A percentile compares a stretch with the other conserved stretches of the same genome.
These are phyloP conservation scores for Lecanicillium sp. DNA, from an alignment of 2,329 filamentous ascomycete genomes.

Conservation along the genomic window DNA sequence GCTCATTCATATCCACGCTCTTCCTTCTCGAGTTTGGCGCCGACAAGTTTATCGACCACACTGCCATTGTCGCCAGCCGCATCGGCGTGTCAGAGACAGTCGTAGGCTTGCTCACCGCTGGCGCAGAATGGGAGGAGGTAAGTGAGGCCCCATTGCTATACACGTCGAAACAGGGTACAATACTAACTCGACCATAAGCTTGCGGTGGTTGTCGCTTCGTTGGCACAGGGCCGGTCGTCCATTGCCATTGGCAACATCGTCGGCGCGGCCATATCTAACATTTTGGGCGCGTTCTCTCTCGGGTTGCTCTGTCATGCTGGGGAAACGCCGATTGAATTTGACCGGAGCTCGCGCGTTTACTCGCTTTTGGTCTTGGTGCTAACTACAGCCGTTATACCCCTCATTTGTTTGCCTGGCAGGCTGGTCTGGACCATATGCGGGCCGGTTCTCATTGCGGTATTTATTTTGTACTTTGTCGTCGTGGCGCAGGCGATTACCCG, in stretches of 20 bases:
- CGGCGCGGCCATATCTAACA: slow-evolving; percentile 47
- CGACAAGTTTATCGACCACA: slow-evolving; percentile 45
- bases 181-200: slow-evolving; percentile 24
- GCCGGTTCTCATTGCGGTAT: slow-evolving; percentile 29
- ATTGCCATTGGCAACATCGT: slow-evolving; percentile 47
- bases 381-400: slow-evolving; percentile 29
- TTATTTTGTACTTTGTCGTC: slow-evolving; percentile 34
- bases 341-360: slow-evolving; percentile 40
- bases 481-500: slow-evolving; percentile 36
- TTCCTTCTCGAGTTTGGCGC: slow-evolving; percentile 44
- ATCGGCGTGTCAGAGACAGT: slow-evolving; percentile 37
- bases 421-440: slow-evolving; percentile 24
- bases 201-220: slow-evolving; percentile 38
- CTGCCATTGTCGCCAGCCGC: slow-evolving; percentile 35
- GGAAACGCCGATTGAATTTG: slow-evolving; percentile 25
- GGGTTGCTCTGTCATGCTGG: slow-evolving; percentile 35
- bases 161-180: too few relatives aligned
- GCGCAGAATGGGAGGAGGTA: slow-evolving; percentile 50
- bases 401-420: slow-evolving; percentile 14
- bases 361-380: slow-evolving; percentile 31
- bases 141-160: too few relatives aligned
- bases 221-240: slow-evolving; percentile 35
- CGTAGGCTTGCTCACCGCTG: slow-evolving; percentile 43
- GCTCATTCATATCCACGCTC: slow-evolving; percentile 33
- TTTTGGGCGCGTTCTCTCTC: slow-evolving; percentile 46